Evolutionary conservation across 495 filamentous ascomycete species (phyloP).

Genomic region (Aspergillus mulundensis): DNA sequence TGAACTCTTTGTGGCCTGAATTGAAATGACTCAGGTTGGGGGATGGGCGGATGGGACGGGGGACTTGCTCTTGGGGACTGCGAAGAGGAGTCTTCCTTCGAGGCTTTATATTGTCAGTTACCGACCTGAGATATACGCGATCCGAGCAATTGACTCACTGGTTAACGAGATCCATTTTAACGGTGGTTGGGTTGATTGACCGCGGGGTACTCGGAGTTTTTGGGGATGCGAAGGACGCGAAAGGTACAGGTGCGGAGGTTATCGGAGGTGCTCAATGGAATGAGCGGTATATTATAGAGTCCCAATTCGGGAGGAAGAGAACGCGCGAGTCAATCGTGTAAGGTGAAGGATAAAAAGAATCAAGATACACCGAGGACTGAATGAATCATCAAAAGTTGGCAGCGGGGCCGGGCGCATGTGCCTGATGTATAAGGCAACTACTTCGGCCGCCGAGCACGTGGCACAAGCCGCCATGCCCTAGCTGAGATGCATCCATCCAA

Average conservation of each 20-base stretch:
- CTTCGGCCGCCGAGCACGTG: not conserved
- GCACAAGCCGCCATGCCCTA: too few species aligned
- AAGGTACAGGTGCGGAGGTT: not conserved
- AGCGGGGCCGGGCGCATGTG: not conserved
- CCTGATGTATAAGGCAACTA: not conserved
- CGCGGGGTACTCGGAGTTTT: conserved; percentile 24
- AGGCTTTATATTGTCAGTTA: conserved; percentile 42
- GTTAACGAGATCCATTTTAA: conserved; percentile 76
- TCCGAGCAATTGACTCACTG: conserved; percentile 54
- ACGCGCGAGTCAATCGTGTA: not conserved
- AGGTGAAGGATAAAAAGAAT: not conserved
- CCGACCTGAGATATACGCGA: not conserved
- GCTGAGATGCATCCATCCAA: too few species aligned
- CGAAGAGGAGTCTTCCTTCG: conserved; percentile 90
- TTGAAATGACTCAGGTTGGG: not conserved
- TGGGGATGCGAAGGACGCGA: not conserved
- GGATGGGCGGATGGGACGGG: not conserved
- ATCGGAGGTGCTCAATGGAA: not conserved
- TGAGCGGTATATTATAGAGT: not conserved
- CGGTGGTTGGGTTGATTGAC: conserved; percentile 18
- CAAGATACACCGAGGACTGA: conserved; percentile 1
- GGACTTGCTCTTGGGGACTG: conserved; percentile 89
- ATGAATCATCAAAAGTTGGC: not conserved
- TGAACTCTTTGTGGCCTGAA: not conserved
- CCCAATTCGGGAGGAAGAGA: not conserved